Conservation (phyloP, 768 basidiomycete species). For the Lyophyllum shimeji region DNA sequence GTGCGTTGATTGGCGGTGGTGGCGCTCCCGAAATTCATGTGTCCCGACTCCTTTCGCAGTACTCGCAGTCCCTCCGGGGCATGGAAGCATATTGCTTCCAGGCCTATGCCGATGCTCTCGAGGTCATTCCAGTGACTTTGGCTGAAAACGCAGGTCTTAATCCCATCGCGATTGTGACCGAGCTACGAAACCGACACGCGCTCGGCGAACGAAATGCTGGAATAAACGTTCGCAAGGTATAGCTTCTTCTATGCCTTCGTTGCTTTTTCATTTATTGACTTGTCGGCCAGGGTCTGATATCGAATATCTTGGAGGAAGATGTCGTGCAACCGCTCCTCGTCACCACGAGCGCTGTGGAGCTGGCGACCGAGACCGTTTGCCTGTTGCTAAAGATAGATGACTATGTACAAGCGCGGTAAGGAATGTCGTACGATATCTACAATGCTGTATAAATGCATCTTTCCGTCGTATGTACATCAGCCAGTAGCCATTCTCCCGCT, state of each 20-base stretch:
- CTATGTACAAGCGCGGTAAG: slow-evolving; percentile 70
- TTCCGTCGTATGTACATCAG: not conserved
- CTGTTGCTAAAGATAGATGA: slow-evolving; percentile 95
- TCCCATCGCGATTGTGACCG: slow-evolving; percentile 97
- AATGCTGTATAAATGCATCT: not conserved
- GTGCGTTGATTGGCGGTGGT: slow-evolving; percentile 93
- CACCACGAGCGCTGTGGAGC: slow-evolving; percentile 91
- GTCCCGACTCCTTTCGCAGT: slow-evolving; percentile 85
- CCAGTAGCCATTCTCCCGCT: too few species aligned
- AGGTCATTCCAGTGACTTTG: slow-evolving; percentile 95
- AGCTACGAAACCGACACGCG: slow-evolving; percentile 95
- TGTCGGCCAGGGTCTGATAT: slow-evolving; percentile 77
- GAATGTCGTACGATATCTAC: not conserved
- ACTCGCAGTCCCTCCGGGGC: slow-evolving; percentile 91
- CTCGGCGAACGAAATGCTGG: slow-evolving; percentile 93
- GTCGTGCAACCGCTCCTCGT: slow-evolving; percentile 96
- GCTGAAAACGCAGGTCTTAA: slow-evolving; percentile 99
- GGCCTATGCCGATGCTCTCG: slow-evolving; percentile 95
- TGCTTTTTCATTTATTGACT: not conserved
- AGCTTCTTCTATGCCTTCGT: slow-evolving; percentile 19
- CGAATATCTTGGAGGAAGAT: slow-evolving; percentile 96
- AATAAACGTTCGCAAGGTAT: slow-evolving; percentile 95
- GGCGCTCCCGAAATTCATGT: slow-evolving; percentile 98
- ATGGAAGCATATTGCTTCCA: slow-evolving; percentile 99
- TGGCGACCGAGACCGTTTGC: slow-evolving; percentile 97